phyloP scores from a whole-genome alignment of 1,139 yeast species.

The Debaryomyces sp. region DNA sequence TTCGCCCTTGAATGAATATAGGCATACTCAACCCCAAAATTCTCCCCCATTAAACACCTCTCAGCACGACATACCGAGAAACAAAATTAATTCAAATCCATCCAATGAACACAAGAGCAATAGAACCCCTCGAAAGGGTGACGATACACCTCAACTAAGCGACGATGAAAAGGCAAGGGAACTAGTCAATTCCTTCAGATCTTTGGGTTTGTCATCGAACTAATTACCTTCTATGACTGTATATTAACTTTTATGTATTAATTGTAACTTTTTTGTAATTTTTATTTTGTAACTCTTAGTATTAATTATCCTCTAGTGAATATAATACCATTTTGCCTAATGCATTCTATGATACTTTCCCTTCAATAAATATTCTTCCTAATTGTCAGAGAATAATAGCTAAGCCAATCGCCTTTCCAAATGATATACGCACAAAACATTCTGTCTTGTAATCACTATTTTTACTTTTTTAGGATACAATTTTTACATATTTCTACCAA shows the following conservation, averaged over 20 bases:
- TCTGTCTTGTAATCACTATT: background rate
- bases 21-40: background rate
- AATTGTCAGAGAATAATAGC: background rate
- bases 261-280: background rate
- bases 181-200: conserved; percentile 30
- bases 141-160: conserved; percentile 11
- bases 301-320: background rate
- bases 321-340: background rate
- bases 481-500: background rate
- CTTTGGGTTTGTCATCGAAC: conserved; percentile 16
- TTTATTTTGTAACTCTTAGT: background rate
- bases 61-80: conserved; percentile 1
- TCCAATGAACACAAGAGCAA: background rate
- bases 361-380: background rate
- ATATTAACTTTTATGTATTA: background rate
- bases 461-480: background rate
- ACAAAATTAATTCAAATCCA: background rate
- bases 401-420: background rate
- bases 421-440: background rate
- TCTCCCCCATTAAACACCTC: background rate
- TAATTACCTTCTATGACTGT: background rate
- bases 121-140: background rate
- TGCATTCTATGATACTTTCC: background rate
- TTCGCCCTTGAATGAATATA: conserved; percentile 3
- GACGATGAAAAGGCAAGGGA: conserved; percentile 36